Percentiles rank a stretch among this genome's conserved stretches.
These are phyloP conservation scores for Hortaea werneckii DNA, from an alignment of 2,329 filamentous ascomycete genomes.

Conservation along the genomic window DNA sequence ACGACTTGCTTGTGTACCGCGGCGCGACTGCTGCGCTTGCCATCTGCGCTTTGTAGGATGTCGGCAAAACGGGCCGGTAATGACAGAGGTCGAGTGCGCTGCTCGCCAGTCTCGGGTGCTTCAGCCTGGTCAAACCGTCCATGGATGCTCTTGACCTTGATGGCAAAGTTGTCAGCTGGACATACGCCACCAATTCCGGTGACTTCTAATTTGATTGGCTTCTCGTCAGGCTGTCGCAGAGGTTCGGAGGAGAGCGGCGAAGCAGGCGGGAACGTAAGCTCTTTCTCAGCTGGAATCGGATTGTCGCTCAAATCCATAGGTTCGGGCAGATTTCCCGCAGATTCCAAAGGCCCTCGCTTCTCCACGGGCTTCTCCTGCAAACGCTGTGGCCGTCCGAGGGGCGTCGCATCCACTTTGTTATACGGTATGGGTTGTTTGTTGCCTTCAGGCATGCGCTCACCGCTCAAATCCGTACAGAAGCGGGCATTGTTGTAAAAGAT, in stretches of 20 bases:
- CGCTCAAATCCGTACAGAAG: conserved; percentile 72
- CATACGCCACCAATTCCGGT: conserved; percentile 52
- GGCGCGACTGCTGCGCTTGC: conserved; percentile 4
- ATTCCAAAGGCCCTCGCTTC: conserved; percentile 22
- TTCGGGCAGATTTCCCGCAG: conserved; percentile 20
- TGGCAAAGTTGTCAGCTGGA: conserved; percentile 45
- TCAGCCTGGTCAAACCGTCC: conserved; percentile 9
- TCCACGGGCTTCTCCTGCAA: conserved; percentile 12
- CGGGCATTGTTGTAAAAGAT: conserved; percentile 74
- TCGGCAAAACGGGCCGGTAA: conserved; percentile 23
- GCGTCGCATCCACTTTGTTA: conserved; percentile 7
- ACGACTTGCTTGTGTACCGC: conserved; percentile 57
- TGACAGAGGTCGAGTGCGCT: conserved; percentile 12
- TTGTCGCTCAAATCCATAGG: conserved; percentile 28
- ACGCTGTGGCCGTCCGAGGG: conserved; percentile 9
- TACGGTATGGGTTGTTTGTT: conserved; percentile 13
- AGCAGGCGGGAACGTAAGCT: conserved; percentile 28
- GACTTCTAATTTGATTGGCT: conserved; percentile 31
- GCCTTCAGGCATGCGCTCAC: conserved; percentile 38
- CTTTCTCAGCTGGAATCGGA: conserved; percentile 24
- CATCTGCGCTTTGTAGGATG: conserved; percentile 18
- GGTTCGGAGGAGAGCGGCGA: conserved; percentile 14
- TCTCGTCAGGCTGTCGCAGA: not conserved
- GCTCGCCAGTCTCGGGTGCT: conserved; percentile 3
- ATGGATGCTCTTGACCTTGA: conserved; percentile 38